A percentile compares a stretch with the other conserved stretches of the same genome.
Conservation (phyloP, 2,329 filamentous ascomycete genomes). For the Microcera coccophila region DNA sequence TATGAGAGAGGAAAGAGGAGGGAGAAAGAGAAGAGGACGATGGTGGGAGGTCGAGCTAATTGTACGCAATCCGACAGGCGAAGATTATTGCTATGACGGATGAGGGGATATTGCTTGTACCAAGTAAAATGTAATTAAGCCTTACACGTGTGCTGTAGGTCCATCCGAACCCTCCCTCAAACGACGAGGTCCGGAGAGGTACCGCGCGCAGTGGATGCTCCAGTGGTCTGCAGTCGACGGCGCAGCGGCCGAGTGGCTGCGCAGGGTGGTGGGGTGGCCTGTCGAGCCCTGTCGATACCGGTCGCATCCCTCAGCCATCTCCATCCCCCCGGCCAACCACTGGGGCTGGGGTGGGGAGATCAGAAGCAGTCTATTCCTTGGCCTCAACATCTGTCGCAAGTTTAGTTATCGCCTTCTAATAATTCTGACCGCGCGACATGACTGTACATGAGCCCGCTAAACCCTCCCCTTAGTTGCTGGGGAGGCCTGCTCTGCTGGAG, state of each 20-base stretch:
- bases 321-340: not conserved
- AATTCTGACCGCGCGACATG: not conserved
- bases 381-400: not conserved
- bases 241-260: not conserved
- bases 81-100: not conserved
- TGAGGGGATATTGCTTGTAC: not conserved
- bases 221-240: too few relatives aligned
- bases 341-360: not conserved
- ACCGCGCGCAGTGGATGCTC: too few relatives aligned
- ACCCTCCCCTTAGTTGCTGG: too few relatives aligned
- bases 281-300: not conserved
- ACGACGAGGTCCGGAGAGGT: too few relatives aligned
- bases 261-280: not conserved
- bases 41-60: conserved; percentile 3
- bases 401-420: not conserved
- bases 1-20: conserved; percentile 3
- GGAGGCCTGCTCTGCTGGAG: too few relatives aligned
- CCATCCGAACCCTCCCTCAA: too few relatives aligned
- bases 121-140: not conserved
- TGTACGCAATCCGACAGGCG: too few relatives aligned
- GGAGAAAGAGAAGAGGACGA: conserved; percentile 10
- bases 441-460: too few relatives aligned
- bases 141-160: too few relatives aligned
- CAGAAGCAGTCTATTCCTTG: not conserved
- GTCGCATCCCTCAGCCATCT: not conserved